phyloP scores from a whole-genome alignment of 768 basidiomycete genomes.

The Lactarius hatsudake region DNA sequence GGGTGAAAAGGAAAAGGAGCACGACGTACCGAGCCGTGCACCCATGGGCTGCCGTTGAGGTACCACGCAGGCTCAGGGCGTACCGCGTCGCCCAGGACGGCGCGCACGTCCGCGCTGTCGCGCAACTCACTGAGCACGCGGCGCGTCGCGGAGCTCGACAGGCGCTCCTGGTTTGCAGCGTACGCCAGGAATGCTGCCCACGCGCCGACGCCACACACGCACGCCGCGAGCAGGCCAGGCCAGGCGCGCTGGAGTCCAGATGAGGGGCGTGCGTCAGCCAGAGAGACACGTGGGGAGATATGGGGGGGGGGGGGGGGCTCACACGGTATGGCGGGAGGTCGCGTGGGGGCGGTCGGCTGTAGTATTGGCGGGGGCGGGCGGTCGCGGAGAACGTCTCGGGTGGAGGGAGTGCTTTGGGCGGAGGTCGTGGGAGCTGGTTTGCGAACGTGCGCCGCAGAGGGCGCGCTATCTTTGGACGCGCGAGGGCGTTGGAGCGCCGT shows the following conservation, averaged over 20 bases:
- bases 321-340: conserved; percentile 48
- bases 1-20: too few species aligned
- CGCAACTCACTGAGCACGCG: conserved; percentile 61
- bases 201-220: conserved; percentile 51
- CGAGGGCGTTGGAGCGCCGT: neutral
- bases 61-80: conserved; percentile 67
- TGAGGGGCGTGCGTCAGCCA: neutral
- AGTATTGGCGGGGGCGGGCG: conserved; percentile 45
- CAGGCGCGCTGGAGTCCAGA: conserved; percentile 43
- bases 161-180: conserved; percentile 73
- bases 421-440: conserved; percentile 24
- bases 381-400: conserved; percentile 44
- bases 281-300: neutral
- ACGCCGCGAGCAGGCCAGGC: conserved; percentile 53
- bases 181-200: conserved; percentile 71
- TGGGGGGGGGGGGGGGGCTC: neutral
- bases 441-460: conserved; percentile 5
- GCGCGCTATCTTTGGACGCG: neutral
- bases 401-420: conserved; percentile 19
- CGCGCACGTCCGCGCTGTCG: conserved; percentile 48
- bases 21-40: conserved; percentile 58
- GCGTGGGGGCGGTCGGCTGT: conserved; percentile 40
- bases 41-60: conserved; percentile 72
- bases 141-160: conserved; percentile 70
- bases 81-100: conserved; percentile 62